Percentiles rank a stretch among this genome's conserved stretches.
These are phyloP conservation scores for Tillandsia fasciculata DNA, from an alignment of 176 grass and related monocot species.

Conservation along the genomic window DNA sequence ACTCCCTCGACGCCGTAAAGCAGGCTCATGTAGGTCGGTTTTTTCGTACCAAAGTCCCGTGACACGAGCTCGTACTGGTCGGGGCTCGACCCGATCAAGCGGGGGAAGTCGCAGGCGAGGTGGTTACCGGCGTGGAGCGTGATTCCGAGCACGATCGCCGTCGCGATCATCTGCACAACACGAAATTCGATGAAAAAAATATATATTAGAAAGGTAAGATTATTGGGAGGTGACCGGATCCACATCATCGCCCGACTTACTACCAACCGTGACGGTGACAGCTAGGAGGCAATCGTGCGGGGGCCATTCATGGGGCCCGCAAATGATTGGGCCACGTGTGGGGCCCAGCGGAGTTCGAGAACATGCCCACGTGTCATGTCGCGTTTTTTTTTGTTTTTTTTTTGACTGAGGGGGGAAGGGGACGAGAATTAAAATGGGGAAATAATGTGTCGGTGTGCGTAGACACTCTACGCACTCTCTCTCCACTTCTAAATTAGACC, in stretches of 20 bases:
- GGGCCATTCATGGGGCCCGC: not conserved
- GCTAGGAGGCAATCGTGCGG: slow-evolving; percentile 4
- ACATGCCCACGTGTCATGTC: no score
- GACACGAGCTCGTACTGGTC: slow-evolving; percentile 63
- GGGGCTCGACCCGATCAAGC: slow-evolving; percentile 43
- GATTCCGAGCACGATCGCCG: slow-evolving; percentile 79
- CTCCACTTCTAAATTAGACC: no score
- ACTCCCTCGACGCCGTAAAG: slow-evolving; percentile 56
- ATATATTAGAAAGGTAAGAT: not conserved
- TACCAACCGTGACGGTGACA: slow-evolving; percentile 5
- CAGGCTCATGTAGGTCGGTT: slow-evolving; percentile 52
- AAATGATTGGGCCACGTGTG: slow-evolving; percentile 22
- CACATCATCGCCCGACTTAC: not conserved
- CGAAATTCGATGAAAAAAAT: not conserved
- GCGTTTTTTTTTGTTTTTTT: no score
- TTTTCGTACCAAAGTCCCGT: slow-evolving; percentile 39
- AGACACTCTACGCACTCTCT: no score
- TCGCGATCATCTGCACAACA: slow-evolving; percentile 71
- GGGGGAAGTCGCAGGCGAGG: slow-evolving; percentile 88
- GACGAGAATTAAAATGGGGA: no score
- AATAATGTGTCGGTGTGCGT: no score
- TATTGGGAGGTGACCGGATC: no score
- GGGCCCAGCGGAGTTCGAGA: not conserved
- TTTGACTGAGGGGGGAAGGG: no score
- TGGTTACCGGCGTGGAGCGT: slow-evolving; percentile 94